A percentile compares a stretch with the other conserved stretches of the same genome.
Evolutionary conservation across 345 rosid genomes (phyloP).

Genomic region (Salix dunnii): DNA sequence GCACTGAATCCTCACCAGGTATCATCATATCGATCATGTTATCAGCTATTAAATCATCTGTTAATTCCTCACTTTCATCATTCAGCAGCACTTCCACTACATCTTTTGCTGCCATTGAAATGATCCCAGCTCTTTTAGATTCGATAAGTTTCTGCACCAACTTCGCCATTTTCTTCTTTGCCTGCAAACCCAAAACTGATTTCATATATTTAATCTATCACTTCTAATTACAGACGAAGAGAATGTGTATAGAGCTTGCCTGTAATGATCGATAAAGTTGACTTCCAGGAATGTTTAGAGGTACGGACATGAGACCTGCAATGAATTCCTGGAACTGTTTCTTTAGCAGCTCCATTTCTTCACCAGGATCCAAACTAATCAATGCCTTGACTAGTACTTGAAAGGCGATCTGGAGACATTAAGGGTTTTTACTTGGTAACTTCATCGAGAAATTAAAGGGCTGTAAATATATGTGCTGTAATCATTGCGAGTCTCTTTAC

Average conservation of each 20-base stretch:
- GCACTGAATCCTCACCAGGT: slow-evolving; percentile 98
- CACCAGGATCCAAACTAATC: slow-evolving; percentile 84
- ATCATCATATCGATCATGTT: slow-evolving; percentile 98
- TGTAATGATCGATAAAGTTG: slow-evolving; percentile 84
- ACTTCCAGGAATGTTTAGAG: slow-evolving; percentile 79
- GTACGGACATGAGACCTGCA: slow-evolving; percentile 87
- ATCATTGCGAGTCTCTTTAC: slow-evolving; percentile 24
- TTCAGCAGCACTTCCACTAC: slow-evolving; percentile 71
- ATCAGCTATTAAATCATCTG: slow-evolving; percentile 71
- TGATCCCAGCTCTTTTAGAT: slow-evolving; percentile 35
- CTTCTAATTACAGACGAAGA: background rate
- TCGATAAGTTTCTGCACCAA: slow-evolving; percentile 53
- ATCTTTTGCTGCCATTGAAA: slow-evolving; percentile 43
- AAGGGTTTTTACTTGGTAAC: slow-evolving; percentile 2
- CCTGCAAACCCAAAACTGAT: slow-evolving; percentile 30
- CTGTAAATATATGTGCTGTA: background rate
- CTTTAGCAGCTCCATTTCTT: slow-evolving; percentile 64
- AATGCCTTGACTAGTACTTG: slow-evolving; percentile 82
- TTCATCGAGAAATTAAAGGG: slow-evolving; percentile 10
- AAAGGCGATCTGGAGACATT: slow-evolving; percentile 64
- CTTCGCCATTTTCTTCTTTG: slow-evolving; percentile 86
- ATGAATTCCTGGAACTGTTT: slow-evolving; percentile 77
- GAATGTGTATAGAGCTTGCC: slow-evolving; percentile 32
- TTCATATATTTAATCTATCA: background rate
- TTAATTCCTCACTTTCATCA: slow-evolving; percentile 49